These are phyloP conservation scores for Danielia reshetovae DNA, from an alignment of 805 yeast species.

Conservation along the genomic window DNA sequence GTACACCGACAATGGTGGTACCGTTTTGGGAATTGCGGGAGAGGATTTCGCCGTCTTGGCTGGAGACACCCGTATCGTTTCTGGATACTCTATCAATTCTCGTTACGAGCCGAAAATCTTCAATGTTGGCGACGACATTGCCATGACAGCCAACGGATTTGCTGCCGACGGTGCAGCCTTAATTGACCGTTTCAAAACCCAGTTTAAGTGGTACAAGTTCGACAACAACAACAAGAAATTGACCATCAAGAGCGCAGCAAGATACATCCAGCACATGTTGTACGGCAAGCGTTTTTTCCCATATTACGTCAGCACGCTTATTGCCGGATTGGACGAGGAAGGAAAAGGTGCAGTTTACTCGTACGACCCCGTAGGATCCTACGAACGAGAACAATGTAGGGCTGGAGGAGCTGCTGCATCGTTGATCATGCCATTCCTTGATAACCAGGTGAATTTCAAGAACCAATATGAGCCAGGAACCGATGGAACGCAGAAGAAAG, in stretches of 20 bases:
- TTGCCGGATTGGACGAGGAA: constrained; percentile 88
- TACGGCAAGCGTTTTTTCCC: constrained; percentile 96
- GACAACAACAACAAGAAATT: constrained; percentile 70
- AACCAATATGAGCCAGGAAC: constrained; percentile 84
- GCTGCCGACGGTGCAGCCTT: constrained; percentile 92
- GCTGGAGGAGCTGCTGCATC: constrained; percentile 98
- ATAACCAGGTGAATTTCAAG: constrained; percentile 93
- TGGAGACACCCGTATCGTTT: constrained; percentile 96
- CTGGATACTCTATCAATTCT: constrained; percentile 90
- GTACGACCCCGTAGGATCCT: constrained; percentile 96
- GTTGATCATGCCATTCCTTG: constrained; percentile 94
- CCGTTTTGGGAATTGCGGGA: constrained; percentile 96
- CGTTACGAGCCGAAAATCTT: constrained; percentile 89
- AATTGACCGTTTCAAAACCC: constrained; percentile 65
- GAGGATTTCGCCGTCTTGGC: constrained; percentile 95
- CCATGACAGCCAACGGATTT: constrained; percentile 92
- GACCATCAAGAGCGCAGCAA: constrained; percentile 71
- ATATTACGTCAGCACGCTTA: constrained; percentile 89
- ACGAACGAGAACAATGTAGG: constrained; percentile 94
- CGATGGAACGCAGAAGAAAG: constrained; percentile 61
- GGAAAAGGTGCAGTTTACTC: constrained; percentile 96
- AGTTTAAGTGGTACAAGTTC: constrained; percentile 89
- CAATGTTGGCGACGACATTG: constrained; percentile 80
- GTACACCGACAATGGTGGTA: constrained; percentile 94
- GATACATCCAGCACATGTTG: constrained; percentile 83